phyloP scores from a whole-genome alignment of 345 rosid species.

The Firmiana major region DNA sequence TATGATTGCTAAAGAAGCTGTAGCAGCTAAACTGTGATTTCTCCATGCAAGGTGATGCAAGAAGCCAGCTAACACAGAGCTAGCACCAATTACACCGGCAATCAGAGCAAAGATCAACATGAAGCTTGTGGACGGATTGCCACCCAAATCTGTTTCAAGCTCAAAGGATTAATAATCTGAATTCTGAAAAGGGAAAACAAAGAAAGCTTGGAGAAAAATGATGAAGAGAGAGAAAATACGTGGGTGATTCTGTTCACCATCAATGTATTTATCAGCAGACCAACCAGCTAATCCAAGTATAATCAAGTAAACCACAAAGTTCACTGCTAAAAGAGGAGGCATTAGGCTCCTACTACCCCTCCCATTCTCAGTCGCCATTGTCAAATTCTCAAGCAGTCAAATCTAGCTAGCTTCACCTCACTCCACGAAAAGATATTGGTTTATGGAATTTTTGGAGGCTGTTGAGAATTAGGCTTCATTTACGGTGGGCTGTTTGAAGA shows the following conservation, averaged over 20 bases:
- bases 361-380: conserved; percentile 7
- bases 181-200: neutral
- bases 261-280: conserved; percentile 34
- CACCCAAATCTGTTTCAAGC: conserved; percentile 12
- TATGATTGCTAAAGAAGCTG: conserved; percentile 24
- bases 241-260: conserved; percentile 38
- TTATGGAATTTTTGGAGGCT: neutral
- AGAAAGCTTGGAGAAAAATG: neutral
- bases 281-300: conserved; percentile 33
- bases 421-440: neutral
- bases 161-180: neutral
- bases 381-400: neutral
- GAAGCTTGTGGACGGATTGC: conserved; percentile 17
- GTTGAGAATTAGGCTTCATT: neutral
- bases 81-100: conserved; percentile 13
- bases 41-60: conserved; percentile 28
- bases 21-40: conserved; percentile 22
- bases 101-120: conserved; percentile 16
- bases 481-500: neutral
- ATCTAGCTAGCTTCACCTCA: neutral
- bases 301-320: conserved; percentile 23
- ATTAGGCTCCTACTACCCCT: conserved; percentile 18
- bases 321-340: conserved; percentile 30
- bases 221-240: conserved; percentile 10
- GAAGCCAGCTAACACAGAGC: conserved; percentile 24